Percentiles rank a stretch among this genome's conserved stretches.
These are phyloP conservation scores for Peronospora belbahrii DNA, from an alignment of 352 stramenopile species.

Conservation along the genomic window DNA sequence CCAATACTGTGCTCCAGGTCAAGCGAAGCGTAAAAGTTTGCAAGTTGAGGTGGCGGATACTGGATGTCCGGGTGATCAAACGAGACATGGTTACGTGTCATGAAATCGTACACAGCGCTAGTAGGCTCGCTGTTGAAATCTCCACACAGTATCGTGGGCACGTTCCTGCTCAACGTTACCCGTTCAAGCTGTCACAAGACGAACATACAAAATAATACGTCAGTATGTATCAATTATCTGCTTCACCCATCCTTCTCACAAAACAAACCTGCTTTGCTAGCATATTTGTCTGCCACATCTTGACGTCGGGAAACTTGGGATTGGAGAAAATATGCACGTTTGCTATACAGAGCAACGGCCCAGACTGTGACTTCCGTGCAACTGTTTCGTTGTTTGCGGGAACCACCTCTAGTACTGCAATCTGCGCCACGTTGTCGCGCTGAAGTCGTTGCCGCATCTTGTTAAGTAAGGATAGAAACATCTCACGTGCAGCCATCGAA, in stretches of 20 bases:
- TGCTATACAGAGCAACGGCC: constrained; percentile 88
- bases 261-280: constrained; percentile 71
- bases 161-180: constrained; percentile 52
- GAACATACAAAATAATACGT: not conserved
- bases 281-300: constrained; percentile 95
- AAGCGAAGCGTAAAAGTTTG: constrained; percentile 67
- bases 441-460: constrained; percentile 86
- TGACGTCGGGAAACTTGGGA: constrained; percentile 97
- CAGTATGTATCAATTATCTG: not conserved
- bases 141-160: constrained; percentile 95
- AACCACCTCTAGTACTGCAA: constrained; percentile 94
- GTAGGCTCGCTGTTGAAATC: constrained; percentile 98
- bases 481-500: constrained; percentile 53
- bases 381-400: constrained; percentile 59
- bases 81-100: constrained; percentile 85
- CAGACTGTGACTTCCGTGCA: constrained; percentile 43
- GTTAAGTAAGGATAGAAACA: constrained; percentile 36
- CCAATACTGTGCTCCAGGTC: constrained; percentile 90
- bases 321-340: constrained; percentile 99
- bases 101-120: constrained; percentile 95
- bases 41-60: constrained; percentile 52
- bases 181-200: constrained; percentile 52
- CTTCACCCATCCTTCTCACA: not conserved
- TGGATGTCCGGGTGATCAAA: constrained; percentile 88
- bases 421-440: constrained; percentile 97